phyloP scores from a whole-genome alignment of 2,329 filamentous ascomycete genomes.

The Pseudogymnoascus sp. region DNA sequence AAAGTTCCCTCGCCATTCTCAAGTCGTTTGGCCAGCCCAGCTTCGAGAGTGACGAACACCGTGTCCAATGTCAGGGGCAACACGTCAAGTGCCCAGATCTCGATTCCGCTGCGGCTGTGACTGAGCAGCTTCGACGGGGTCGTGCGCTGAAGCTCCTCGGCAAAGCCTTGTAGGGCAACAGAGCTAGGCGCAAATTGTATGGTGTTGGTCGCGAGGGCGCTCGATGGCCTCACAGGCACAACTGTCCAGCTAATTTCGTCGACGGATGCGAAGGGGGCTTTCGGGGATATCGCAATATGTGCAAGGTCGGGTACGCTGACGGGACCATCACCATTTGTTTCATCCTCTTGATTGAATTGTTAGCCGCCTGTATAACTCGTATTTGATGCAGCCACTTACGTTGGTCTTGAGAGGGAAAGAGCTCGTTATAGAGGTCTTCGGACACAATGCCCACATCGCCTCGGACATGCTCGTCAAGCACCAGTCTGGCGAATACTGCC shows the following conservation, averaged over 20 bases:
- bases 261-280: constrained; percentile 50
- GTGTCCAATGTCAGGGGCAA: constrained; percentile 73
- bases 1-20: constrained; percentile 80
- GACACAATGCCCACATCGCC: constrained; percentile 82
- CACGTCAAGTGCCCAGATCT: constrained; percentile 76
- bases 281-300: constrained; percentile 67
- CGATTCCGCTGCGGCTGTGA: constrained; percentile 67
- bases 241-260: constrained; percentile 73
- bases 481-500: constrained; percentile 67
- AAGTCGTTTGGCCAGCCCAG: constrained; percentile 67
- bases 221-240: constrained; percentile 60
- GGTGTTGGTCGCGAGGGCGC: constrained; percentile 63
- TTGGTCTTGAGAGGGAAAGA: constrained; percentile 58
- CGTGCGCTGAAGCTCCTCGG: constrained; percentile 61
- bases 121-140: constrained; percentile 68
- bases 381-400: constrained; percentile 35
- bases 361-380: constrained; percentile 18
- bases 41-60: constrained; percentile 79
- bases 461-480: constrained; percentile 77
- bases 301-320: constrained; percentile 35
- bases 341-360: constrained; percentile 17
- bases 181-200: constrained; percentile 70
- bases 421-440: constrained; percentile 72
- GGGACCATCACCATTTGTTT: constrained; percentile 20
- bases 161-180: constrained; percentile 69